phyloP scores from a whole-genome alignment of 2,329 filamentous ascomycete species.

The Diaporthe citri region DNA sequence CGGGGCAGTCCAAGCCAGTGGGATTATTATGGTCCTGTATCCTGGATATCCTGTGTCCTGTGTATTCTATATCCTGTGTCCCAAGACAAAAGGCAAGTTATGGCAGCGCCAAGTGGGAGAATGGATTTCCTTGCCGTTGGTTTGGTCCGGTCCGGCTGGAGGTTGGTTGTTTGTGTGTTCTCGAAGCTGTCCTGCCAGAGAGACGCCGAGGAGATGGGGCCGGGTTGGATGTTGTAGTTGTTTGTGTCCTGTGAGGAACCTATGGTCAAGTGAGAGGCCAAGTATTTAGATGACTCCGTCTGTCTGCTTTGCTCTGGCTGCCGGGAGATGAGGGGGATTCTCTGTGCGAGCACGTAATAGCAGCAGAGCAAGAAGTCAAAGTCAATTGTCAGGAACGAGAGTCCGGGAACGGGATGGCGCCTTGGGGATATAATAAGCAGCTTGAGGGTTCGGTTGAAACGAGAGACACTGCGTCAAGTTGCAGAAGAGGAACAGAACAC shows the following conservation, averaged over 20 bases:
- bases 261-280: slow-evolving; percentile 10
- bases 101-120: background rate
- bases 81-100: slow-evolving; percentile 3
- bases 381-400: slow-evolving; percentile 23
- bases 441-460: slow-evolving; percentile 27
- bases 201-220: slow-evolving; percentile 7
- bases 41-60: background rate
- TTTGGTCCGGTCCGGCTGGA: background rate
- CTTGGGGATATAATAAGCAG: slow-evolving; percentile 25
- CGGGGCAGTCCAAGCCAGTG: slow-evolving; percentile 4
- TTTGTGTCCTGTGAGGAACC: background rate
- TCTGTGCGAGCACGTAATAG: slow-evolving; percentile 30
- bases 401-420: slow-evolving; percentile 30
- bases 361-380: slow-evolving; percentile 18
- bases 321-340: slow-evolving; percentile 16
- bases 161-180: background rate
- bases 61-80: background rate
- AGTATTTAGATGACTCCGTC: background rate
- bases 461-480: slow-evolving; percentile 32
- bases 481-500: slow-evolving; percentile 21
- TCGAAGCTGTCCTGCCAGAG: background rate
- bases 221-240: background rate
- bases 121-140: too few relatives aligned
- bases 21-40: background rate
- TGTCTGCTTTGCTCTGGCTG: slow-evolving; percentile 5